phyloP scores from a whole-genome alignment of 345 rosid species.

The Boechera stricta region DNA sequence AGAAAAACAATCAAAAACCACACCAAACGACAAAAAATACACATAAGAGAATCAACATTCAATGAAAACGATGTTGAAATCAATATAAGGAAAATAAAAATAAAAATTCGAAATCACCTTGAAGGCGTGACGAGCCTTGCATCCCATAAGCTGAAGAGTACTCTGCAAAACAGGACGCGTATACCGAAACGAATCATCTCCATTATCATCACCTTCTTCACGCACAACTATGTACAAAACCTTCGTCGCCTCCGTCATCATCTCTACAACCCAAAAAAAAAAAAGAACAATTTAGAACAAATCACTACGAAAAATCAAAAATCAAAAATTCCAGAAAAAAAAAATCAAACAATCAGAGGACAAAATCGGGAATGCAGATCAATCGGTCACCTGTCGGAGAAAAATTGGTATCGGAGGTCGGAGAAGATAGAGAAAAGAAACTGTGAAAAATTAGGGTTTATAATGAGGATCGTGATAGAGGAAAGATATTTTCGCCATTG shows the following conservation, averaged over 20 bases:
- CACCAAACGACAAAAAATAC: neutral
- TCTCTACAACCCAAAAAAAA: conserved; percentile 36
- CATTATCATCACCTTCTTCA: conserved; percentile 53
- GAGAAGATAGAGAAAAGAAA: neutral
- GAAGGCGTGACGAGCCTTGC: conserved; percentile 97
- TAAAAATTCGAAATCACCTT: conserved; percentile 56
- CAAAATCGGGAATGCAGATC: conserved; percentile 27
- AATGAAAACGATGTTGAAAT: neutral
- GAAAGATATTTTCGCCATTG: conserved; percentile 43
- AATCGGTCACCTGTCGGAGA: conserved; percentile 9
- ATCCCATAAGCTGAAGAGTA: conserved; percentile 98
- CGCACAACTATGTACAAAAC: conserved; percentile 80
- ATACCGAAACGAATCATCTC: conserved; percentile 71
- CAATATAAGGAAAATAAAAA: too few species aligned
- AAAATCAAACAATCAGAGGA: neutral
- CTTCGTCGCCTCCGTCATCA: conserved; percentile 68
- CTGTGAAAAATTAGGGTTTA: conserved; percentile 42
- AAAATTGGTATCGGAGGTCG: conserved; percentile 17
- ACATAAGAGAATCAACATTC: neutral
- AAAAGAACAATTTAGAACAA: neutral
- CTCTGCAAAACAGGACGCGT: conserved; percentile 93
- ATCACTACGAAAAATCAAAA: neutral
- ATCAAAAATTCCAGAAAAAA: neutral
- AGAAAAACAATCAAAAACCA: neutral
- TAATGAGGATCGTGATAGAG: conserved; percentile 41